These are phyloP conservation scores for Rhododendron henanense DNA, from an alignment of 148 eudicot species.

Conservation along the genomic window DNA sequence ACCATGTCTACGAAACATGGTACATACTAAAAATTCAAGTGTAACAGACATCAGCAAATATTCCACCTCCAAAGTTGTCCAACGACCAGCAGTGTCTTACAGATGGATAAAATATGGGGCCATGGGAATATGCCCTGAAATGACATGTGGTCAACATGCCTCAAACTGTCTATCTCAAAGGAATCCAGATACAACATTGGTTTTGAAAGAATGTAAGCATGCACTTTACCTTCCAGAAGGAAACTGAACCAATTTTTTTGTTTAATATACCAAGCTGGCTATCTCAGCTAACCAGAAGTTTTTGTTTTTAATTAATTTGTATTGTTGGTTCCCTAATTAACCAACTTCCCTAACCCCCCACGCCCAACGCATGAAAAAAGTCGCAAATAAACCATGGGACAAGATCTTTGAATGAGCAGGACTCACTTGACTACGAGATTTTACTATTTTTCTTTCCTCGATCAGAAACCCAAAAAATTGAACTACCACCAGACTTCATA, in stretches of 20 bases:
- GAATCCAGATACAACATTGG: not conserved
- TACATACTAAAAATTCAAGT: not conserved
- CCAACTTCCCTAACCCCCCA: not conserved
- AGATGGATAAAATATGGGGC: not conserved
- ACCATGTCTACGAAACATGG: not conserved
- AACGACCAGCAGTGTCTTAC: not conserved
- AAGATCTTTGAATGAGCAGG: constrained; percentile 1
- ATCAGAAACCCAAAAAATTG: not conserved
- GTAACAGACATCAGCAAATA: not conserved
- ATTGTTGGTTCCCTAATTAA: not conserved
- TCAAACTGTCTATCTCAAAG: not conserved
- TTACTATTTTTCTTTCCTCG: not conserved
- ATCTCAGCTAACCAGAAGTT: constrained; percentile 1
- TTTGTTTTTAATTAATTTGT: not conserved
- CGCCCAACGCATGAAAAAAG: not conserved
- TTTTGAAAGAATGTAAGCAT: not conserved
- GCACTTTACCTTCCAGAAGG: constrained; percentile 4
- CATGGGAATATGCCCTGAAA: not conserved
- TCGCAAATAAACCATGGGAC: not conserved
- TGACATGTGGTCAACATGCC: not conserved
- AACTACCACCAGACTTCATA: not conserved
- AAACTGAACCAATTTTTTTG: not conserved
- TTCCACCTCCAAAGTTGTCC: constrained; percentile 1
- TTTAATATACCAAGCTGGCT: not conserved
- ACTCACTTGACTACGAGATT: constrained; percentile 14